Evolutionary conservation across 2,329 filamentous ascomycete species (phyloP).

Genomic region (Aspergillus sclerotialis): DNA sequence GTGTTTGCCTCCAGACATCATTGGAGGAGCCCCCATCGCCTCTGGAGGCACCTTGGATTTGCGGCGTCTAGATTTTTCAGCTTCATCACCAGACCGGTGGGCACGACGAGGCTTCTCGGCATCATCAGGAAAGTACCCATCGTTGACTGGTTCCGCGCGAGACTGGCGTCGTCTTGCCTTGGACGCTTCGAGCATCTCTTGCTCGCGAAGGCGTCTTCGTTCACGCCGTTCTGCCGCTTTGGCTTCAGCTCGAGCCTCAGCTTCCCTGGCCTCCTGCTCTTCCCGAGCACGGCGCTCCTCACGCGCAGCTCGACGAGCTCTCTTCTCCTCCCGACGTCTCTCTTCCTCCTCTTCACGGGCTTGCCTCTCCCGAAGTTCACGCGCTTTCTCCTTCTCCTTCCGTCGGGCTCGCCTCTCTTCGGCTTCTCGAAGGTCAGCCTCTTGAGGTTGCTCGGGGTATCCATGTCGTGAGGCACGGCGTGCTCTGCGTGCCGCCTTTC

Average conservation of each 20-base stretch:
- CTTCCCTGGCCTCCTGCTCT: slow-evolving; percentile 43
- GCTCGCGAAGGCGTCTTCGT: slow-evolving; percentile 29
- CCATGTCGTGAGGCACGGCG: slow-evolving; percentile 38
- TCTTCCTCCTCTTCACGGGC: slow-evolving; percentile 31
- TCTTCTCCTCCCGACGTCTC: slow-evolving; percentile 24
- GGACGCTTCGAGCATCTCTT: slow-evolving; percentile 21
- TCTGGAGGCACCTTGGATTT: slow-evolving; percentile 25
- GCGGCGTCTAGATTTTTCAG: slow-evolving; percentile 26
- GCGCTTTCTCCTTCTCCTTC: slow-evolving; percentile 44
- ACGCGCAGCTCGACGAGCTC: slow-evolving; percentile 26
- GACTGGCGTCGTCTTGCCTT: slow-evolving; percentile 27
- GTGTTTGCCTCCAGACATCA: slow-evolving; percentile 30
- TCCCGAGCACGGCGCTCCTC: slow-evolving; percentile 27
- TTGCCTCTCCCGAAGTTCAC: slow-evolving; percentile 32
- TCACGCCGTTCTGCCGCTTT: slow-evolving; percentile 35
- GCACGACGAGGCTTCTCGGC: slow-evolving; percentile 20
- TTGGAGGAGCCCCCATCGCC: slow-evolving; percentile 16
- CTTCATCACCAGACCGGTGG: slow-evolving; percentile 26
- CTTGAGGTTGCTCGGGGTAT: slow-evolving; percentile 26
- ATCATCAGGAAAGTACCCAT: slow-evolving; percentile 21
- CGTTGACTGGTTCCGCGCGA: slow-evolving; percentile 18
- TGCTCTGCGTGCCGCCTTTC: slow-evolving; percentile 56
- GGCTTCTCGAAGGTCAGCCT: slow-evolving; percentile 25
- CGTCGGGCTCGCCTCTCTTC: slow-evolving; percentile 42
- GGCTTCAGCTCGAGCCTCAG: slow-evolving; percentile 27